Conservation (phyloP, 2,329 filamentous ascomycete genomes). For the Aspergillus piperis region DNA sequence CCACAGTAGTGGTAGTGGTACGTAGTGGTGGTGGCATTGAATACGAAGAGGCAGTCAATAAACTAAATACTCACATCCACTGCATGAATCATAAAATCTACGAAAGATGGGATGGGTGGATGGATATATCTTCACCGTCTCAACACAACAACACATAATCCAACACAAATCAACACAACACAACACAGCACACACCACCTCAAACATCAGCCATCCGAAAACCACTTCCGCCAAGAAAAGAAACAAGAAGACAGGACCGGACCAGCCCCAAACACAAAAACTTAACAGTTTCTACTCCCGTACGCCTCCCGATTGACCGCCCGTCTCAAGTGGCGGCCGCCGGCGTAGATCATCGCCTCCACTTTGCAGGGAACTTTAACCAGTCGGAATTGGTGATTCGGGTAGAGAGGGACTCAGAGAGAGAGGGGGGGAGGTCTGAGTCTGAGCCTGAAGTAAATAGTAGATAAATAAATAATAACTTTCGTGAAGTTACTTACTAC, state of each 20-base stretch:
- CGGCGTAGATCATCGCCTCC: slow-evolving; percentile 4
- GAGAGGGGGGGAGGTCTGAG: too few species aligned
- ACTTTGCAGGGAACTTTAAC: background rate
- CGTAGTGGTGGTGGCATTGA: too few species aligned
- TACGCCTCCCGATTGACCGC: background rate
- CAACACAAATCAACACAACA: background rate
- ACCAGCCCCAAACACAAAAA: background rate
- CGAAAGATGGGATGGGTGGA: background rate
- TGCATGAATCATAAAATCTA: background rate
- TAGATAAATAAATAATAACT: background rate
- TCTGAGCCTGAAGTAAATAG: too few species aligned
- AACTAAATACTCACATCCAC: too few species aligned
- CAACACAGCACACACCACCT: background rate
- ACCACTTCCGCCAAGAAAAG: background rate
- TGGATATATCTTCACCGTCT: background rate
- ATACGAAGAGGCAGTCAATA: background rate
- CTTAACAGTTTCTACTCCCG: too few species aligned
- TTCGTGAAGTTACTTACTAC: background rate
- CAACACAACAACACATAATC: background rate
- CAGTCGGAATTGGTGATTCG: background rate
- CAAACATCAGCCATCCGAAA: background rate
- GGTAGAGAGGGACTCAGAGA: background rate
- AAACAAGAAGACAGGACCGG: background rate
- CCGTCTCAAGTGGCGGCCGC: slow-evolving; percentile 1
- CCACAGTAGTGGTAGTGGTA: too few species aligned